Evolutionary conservation across 768 basidiomycete genomes (phyloP).

Genomic region (Podaxis sp.): DNA sequence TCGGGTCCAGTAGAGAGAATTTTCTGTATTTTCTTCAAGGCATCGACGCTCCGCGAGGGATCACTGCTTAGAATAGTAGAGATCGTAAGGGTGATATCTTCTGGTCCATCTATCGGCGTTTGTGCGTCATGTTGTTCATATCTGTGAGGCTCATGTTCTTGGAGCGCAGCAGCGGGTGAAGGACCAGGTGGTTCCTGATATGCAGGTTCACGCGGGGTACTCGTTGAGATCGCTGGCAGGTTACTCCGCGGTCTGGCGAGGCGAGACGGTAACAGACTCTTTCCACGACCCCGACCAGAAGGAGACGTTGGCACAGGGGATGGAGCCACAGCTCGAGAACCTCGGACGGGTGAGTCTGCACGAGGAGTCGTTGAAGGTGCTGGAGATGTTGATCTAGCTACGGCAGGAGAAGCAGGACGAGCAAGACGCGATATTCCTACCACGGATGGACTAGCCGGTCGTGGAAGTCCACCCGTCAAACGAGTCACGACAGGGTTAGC

Average conservation of each 20-base stretch:
- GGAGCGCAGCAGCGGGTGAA: background rate
- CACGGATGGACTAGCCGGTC: conserved; percentile 27
- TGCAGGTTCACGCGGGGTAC: background rate
- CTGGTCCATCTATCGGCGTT: conserved; percentile 30
- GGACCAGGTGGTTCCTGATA: conserved; percentile 25
- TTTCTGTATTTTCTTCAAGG: conserved; percentile 89
- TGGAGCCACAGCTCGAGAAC: conserved; percentile 19
- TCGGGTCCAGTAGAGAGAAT: conserved; percentile 77
- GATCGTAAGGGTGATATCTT: conserved; percentile 76
- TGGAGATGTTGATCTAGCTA: conserved; percentile 38
- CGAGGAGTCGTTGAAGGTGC: conserved; percentile 27
- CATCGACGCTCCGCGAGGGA: conserved; percentile 82
- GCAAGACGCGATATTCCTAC: conserved; percentile 27
- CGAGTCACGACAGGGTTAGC: conserved; percentile 47
- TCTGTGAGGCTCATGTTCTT: conserved; percentile 3
- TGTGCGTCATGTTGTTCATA: conserved; percentile 23
- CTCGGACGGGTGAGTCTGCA: conserved; percentile 40
- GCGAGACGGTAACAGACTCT: conserved; percentile 71
- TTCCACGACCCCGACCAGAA: conserved; percentile 47
- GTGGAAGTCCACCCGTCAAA: conserved; percentile 38
- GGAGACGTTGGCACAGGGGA: conserved; percentile 37
- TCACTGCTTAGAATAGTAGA: conserved; percentile 89
- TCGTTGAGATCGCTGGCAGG: conserved; percentile 22
- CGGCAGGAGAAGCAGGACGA: conserved; percentile 47
- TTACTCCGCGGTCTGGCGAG: conserved; percentile 62